Evolutionary conservation across 768 basidiomycete species (phyloP).

Genomic region (Tylopilus sp.): DNA sequence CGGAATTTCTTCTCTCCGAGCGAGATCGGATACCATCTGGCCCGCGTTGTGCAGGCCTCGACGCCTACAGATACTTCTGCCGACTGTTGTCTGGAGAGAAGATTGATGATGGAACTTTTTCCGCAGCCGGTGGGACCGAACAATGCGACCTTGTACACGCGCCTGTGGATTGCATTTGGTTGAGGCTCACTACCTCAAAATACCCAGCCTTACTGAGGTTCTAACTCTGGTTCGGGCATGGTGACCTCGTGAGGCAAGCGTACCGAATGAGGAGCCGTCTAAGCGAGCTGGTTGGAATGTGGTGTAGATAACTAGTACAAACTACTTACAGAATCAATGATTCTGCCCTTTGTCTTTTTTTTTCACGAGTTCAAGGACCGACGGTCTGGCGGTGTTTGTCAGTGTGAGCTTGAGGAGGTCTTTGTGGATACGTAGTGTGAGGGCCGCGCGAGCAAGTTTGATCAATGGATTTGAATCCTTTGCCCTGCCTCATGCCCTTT

Average conservation of each 20-base stretch:
- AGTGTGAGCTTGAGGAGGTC: background rate
- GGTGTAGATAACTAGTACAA: background rate
- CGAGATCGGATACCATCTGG: constrained; percentile 19
- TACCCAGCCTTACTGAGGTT: constrained; percentile 15
- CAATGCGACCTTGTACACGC: constrained; percentile 22
- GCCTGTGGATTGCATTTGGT: constrained; percentile 13
- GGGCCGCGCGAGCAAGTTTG: background rate
- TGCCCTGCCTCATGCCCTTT: constrained; percentile 20
- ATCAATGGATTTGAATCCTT: constrained; percentile 1
- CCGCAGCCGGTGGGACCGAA: constrained; percentile 30
- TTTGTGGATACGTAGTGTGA: constrained; percentile 1
- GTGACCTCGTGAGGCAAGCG: background rate
- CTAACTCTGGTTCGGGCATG: constrained; percentile 1
- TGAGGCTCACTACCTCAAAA: background rate
- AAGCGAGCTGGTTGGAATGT: background rate
- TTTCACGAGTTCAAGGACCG: background rate
- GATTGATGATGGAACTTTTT: constrained; percentile 31
- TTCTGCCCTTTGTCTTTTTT: background rate
- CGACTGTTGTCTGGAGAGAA: constrained; percentile 23
- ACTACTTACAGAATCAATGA: constrained; percentile 5
- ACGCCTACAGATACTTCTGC: constrained; percentile 31
- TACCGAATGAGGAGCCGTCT: background rate
- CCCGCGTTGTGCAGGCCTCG: constrained; percentile 33
- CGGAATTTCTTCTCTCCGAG: constrained; percentile 21
- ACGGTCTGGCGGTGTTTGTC: no score